Evolutionary conservation across 2,329 filamentous ascomycete genomes (phyloP), one percentile per base, ranked within the genome.

Genomic region (Tolypocladium cylindrosporum): DNA sequence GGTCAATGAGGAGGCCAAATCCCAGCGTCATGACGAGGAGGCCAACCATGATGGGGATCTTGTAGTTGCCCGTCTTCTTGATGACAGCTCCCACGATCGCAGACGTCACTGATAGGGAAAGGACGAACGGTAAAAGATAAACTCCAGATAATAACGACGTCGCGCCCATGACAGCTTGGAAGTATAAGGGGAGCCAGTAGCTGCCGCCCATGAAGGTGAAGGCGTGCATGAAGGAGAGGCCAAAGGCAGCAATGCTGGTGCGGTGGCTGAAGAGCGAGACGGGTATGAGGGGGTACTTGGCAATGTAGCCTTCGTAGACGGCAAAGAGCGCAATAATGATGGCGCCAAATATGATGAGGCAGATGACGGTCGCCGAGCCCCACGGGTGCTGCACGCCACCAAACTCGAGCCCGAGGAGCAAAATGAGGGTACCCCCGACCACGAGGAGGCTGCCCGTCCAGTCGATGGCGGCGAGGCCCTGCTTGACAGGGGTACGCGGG

Each of bases 131-230:
- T 16, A 94, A 77, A 19, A 91, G 71, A 66, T 90, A 90, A 54
- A 92, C 84, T 55, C 90, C 90, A 1, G 85, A 89, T 37, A 88
- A 74, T 41, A 92, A 81, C 0, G 90, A 87, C 0, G 80, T 79
- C 2, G 84, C 84, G 55, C 87, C 81, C 50, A 90, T 78, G 55
- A 89, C 85, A 55, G 86, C 82, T 72, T 95, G 90, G 73, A 91
- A 93, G 76, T 95, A 96, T 2, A 96, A 79, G 0, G 90, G 90
- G 5, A 95, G 78, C 74, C 89, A 95, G 77, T 93, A 95, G 61
- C 82, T 84, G 37, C 83, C 84, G 0, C 87, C 83, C 66, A 93
- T 91, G 76, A 93, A 93, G 62, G 88, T 84, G 63, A 87, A 82
- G 51, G 87, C 87, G 69, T 96, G 90, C 61, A 83, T 79, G 73